These are phyloP conservation scores for Brassica balearica DNA, from an alignment of 441 rosid genomes.

Conservation along the genomic window DNA sequence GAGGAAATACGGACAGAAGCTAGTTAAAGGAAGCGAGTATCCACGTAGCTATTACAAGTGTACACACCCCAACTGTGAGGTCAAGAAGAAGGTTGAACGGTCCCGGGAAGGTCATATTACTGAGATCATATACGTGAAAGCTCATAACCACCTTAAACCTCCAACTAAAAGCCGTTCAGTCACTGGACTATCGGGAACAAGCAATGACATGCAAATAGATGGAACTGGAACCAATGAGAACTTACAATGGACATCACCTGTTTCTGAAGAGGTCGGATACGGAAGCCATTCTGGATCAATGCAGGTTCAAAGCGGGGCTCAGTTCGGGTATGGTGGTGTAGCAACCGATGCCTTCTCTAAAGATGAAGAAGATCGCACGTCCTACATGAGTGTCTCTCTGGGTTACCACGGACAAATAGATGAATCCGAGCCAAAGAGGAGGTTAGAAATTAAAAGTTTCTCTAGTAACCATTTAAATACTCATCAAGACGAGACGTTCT, in stretches of 20 bases:
- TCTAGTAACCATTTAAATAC: neutral
- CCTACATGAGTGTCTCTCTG: neutral
- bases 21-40: constrained; percentile 3
- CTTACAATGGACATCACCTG: too few relatives aligned
- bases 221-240: neutral
- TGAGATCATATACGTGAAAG: neutral
- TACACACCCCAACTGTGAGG: neutral
- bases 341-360: neutral
- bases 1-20: constrained; percentile 40
- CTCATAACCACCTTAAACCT: neutral
- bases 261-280: too few relatives aligned
- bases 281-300: neutral
- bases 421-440: neutral
- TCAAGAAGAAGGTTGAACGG: constrained; percentile 6
- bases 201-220: neutral
- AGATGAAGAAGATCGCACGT: neutral
- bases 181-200: neutral
- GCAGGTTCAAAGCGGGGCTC: neutral
- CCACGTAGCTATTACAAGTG: constrained; percentile 7
- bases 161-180: neutral
- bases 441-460: neutral
- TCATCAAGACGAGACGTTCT: neutral
- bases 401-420: neutral
- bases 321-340: neutral
- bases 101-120: neutral